Evolutionary conservation across 345 rosid species (phyloP).

Genomic region (Populus alba): DNA sequence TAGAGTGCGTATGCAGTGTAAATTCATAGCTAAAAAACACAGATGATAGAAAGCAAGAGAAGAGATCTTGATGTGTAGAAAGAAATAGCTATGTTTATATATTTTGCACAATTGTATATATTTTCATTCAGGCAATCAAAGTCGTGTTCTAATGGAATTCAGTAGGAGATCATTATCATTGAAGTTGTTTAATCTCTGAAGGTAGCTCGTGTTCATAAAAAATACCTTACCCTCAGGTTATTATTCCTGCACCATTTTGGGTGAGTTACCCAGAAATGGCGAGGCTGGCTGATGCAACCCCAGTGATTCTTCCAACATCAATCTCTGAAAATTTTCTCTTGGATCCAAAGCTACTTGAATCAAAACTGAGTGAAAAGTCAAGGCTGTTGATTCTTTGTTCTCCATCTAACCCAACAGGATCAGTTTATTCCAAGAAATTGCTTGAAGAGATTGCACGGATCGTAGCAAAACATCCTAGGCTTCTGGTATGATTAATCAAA

Average conservation of each 20-base stretch:
- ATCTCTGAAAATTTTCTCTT: constrained; percentile 80
- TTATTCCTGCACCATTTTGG: constrained; percentile 94
- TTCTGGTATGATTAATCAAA: constrained; percentile 53
- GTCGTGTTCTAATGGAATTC: not conserved
- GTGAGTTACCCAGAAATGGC: constrained; percentile 99
- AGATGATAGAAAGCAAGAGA: not conserved
- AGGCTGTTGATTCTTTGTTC: constrained; percentile 88
- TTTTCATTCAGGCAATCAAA: not conserved
- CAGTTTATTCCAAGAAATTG: constrained; percentile 85
- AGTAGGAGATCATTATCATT: not conserved
- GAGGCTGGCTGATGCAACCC: constrained; percentile 90
- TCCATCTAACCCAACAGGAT: constrained; percentile 97
- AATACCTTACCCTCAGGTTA: constrained; percentile 46
- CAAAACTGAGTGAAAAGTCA: constrained; percentile 71
- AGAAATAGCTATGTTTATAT: not conserved
- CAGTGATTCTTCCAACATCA: constrained; percentile 77
- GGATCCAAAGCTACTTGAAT: constrained; percentile 80
- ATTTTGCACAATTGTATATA: not conserved
- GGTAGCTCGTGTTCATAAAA: not conserved
- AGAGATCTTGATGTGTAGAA: not conserved
- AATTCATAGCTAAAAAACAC: not conserved
- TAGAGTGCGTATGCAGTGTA: not conserved
- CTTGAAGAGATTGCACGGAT: constrained; percentile 86
- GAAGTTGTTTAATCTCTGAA: constrained; percentile 4
- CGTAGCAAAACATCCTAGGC: constrained; percentile 91